phyloP scores from a whole-genome alignment of 2,329 filamentous ascomycete species.

The Leptodontidium sp. region DNA sequence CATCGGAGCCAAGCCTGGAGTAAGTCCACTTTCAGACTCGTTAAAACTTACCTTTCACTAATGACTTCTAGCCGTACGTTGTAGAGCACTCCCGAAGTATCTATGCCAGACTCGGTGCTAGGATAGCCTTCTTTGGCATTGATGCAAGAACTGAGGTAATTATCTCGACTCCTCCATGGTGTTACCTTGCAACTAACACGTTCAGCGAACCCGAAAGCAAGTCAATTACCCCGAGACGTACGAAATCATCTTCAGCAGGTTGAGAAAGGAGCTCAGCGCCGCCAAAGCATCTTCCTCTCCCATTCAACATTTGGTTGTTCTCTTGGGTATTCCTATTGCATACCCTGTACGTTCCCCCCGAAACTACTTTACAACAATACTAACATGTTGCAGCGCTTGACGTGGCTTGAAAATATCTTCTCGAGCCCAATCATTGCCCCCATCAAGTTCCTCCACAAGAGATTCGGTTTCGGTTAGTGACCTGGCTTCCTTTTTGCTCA shows the following conservation, averaged over 20 bases:
- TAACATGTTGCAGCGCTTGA: constrained; percentile 69
- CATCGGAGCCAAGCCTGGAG: constrained; percentile 67
- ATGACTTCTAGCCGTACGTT: constrained; percentile 75
- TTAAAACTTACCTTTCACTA: neutral
- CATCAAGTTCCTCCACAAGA: constrained; percentile 87
- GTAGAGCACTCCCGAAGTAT: constrained; percentile 86
- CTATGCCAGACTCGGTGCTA: constrained; percentile 82
- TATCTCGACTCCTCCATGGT: constrained; percentile 49
- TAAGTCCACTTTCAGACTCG: constrained; percentile 29
- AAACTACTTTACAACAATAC: neutral
- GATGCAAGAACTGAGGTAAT: constrained; percentile 84
- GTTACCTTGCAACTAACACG: constrained; percentile 1
- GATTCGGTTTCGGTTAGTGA: constrained; percentile 75
- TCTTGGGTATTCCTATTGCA: constrained; percentile 87
- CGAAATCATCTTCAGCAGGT: constrained; percentile 79
- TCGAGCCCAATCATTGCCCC: constrained; percentile 86
- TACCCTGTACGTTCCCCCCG: constrained; percentile 68
- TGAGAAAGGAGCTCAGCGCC: constrained; percentile 75
- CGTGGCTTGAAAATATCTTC: constrained; percentile 96
- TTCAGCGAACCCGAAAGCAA: constrained; percentile 81
- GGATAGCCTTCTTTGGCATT: constrained; percentile 85
- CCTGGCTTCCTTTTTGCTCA: constrained; percentile 8
- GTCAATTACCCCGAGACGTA: constrained; percentile 96
- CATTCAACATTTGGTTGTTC: constrained; percentile 86
- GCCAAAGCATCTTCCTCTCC: constrained; percentile 74